These are phyloP conservation scores for Elongisporangium anandrum DNA, from an alignment of 352 stramenopile genomes.

Conservation along the genomic window DNA sequence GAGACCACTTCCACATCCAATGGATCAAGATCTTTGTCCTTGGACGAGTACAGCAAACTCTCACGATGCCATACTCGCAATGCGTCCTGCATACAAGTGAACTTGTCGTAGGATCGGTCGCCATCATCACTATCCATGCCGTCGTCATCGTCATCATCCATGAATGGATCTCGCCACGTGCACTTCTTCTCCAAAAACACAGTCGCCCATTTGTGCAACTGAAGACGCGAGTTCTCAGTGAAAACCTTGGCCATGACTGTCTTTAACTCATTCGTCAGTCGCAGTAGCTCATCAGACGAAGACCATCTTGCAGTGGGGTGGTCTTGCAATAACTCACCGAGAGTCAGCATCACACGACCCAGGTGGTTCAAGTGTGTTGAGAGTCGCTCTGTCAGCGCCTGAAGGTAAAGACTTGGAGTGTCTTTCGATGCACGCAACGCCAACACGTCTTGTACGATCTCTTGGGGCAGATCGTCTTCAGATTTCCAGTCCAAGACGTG, in stretches of 20 bases:
- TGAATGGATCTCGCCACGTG: conserved; percentile 49
- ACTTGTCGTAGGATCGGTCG: conserved; percentile 75
- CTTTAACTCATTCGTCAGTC: conserved; percentile 64
- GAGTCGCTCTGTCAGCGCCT: conserved; percentile 18
- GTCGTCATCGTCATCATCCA: conserved; percentile 24
- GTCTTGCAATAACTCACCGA: conserved; percentile 16
- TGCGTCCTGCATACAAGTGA: conserved; percentile 76
- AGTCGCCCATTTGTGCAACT: conserved; percentile 73
- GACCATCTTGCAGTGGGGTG: conserved; percentile 7
- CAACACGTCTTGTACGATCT: conserved; percentile 30
- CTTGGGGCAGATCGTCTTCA: conserved; percentile 47
- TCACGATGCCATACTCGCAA: conserved; percentile 69
- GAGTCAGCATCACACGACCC: conserved; percentile 12
- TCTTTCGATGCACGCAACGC: conserved; percentile 9
- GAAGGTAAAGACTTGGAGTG: conserved; percentile 24
- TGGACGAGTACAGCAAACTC: conserved; percentile 52
- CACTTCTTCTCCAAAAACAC: conserved; percentile 64
- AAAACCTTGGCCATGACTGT: conserved; percentile 33
- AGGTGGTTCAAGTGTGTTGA: conserved; percentile 20
- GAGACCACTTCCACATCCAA: neutral
- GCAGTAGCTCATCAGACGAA: conserved; percentile 13
- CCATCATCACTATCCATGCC: conserved; percentile 27
- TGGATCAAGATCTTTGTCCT: conserved; percentile 16
- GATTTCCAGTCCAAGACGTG: conserved; percentile 77
- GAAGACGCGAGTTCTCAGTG: conserved; percentile 55